Conservation (phyloP, 2,329 filamentous ascomycete species). For the Clarireedia sp. region DNA sequence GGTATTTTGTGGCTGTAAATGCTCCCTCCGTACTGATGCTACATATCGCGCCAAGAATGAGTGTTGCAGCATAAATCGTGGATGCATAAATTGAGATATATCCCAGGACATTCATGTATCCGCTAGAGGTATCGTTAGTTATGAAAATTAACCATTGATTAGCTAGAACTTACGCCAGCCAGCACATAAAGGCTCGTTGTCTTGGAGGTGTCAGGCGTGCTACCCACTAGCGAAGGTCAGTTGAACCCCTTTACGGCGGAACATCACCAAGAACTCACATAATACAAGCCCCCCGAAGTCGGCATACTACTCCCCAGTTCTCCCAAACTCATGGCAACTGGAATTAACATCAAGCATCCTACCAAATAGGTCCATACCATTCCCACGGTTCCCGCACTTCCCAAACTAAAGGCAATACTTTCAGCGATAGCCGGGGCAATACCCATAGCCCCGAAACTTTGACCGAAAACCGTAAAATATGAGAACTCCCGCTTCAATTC, state of each 20-base stretch:
- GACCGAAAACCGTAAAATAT: conserved; percentile 27
- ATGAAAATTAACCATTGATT: neutral
- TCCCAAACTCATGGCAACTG: conserved; percentile 27
- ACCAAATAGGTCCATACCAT: conserved; percentile 29
- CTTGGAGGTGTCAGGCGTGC: conserved; percentile 25
- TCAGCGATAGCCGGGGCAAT: conserved; percentile 29
- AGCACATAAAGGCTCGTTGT: conserved; percentile 29
- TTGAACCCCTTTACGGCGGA: conserved; percentile 3
- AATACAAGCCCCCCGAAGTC: conserved; percentile 28
- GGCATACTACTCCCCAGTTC: conserved; percentile 29
- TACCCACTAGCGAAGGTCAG: conserved; percentile 22
- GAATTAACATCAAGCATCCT: conserved; percentile 26
- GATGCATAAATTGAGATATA: conserved; percentile 30
- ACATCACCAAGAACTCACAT: conserved; percentile 13
- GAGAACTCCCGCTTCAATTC: conserved; percentile 29
- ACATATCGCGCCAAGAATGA: conserved; percentile 25
- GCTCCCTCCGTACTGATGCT: conserved; percentile 22
- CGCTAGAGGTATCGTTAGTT: conserved; percentile 12
- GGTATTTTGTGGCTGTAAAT: conserved; percentile 25
- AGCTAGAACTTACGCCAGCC: conserved; percentile 26
- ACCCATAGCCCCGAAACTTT: conserved; percentile 29
- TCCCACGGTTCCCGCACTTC: conserved; percentile 25
- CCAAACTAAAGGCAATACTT: conserved; percentile 27
- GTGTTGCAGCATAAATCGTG: conserved; percentile 29
- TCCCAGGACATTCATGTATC: conserved; percentile 30